Conservation (phyloP, 139 green algal species). For the Picochlorum sp. region DNA sequence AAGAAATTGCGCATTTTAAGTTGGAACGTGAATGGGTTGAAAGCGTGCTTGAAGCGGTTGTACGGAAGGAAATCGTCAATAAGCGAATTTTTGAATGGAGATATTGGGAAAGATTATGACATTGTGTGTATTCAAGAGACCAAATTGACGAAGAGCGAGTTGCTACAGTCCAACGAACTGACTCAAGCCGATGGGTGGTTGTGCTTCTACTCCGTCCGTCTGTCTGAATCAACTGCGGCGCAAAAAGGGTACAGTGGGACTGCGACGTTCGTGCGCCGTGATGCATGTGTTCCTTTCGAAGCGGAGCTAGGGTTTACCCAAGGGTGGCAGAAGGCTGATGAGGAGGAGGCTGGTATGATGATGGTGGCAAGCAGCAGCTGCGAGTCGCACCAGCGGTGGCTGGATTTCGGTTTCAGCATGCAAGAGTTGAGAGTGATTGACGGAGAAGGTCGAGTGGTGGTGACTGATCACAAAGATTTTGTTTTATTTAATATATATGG, state of each 20-base stretch:
- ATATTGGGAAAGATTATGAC: too few relatives aligned
- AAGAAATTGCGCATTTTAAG: slow-evolving; percentile 12
- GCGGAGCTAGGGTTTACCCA: slow-evolving; percentile 39
- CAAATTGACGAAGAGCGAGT: slow-evolving; percentile 35
- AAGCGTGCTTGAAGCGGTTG: slow-evolving; percentile 9
- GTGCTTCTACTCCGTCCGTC: too few relatives aligned
- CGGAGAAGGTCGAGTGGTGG: slow-evolving; percentile 36
- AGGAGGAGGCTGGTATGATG: too few relatives aligned
- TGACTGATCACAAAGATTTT: slow-evolving; percentile 47
- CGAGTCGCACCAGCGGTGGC: too few relatives aligned
- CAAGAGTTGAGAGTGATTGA: slow-evolving; percentile 32
- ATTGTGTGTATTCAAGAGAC: slow-evolving; percentile 53
- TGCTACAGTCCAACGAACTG: too few relatives aligned
- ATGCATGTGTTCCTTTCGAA: slow-evolving; percentile 11
- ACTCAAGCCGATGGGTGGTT: slow-evolving; percentile 63
- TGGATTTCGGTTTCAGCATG: neutral
- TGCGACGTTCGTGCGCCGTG: slow-evolving; percentile 38
- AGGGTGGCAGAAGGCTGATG: too few relatives aligned
- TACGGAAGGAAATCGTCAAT: neutral
- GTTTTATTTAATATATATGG: slow-evolving; percentile 48
- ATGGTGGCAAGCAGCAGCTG: too few relatives aligned
- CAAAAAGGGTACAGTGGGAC: slow-evolving; percentile 41
- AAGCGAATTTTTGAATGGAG: slow-evolving; percentile 3
- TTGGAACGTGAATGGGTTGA: slow-evolving; percentile 33
- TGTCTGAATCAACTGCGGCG: too few relatives aligned